Evolutionary conservation across 495 filamentous ascomycete species (phyloP).

Genomic region (Thermochaetoides thermophila): DNA sequence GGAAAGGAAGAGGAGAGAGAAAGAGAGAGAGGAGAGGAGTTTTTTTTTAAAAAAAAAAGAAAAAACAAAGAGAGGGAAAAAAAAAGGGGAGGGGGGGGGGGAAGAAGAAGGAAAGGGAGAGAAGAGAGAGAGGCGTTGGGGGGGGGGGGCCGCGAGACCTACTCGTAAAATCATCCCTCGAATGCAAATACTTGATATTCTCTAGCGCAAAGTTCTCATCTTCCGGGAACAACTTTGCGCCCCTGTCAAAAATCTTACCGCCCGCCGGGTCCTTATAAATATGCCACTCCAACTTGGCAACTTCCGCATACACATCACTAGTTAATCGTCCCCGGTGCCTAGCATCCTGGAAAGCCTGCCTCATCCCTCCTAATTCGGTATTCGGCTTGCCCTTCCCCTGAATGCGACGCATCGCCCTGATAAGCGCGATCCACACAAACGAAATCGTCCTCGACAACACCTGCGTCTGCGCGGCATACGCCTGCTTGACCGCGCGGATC

Average conservation of each 20-base stretch:
- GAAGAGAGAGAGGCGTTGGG: too few species aligned
- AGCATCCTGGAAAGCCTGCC: conserved; percentile 77
- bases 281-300: conserved; percentile 81
- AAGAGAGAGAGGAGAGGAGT: too few species aligned
- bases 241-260: conserved; percentile 87
- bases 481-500: conserved; percentile 55
- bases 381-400: conserved; percentile 68
- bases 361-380: conserved; percentile 55
- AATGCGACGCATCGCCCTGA: conserved; percentile 83
- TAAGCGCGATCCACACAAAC: conserved; percentile 84
- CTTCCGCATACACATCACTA: conserved; percentile 85
- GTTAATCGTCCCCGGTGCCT: conserved; percentile 71
- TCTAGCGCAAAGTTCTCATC: conserved; percentile 85
- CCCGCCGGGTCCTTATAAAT: conserved; percentile 89
- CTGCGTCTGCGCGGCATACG: conserved; percentile 53
- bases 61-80: neutral
- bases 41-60: neutral
- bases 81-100: neutral
- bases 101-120: neutral
- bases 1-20: too few species aligned
- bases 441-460: conserved; percentile 67
- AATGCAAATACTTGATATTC: conserved; percentile 85
- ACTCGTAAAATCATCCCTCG: conserved; percentile 86
- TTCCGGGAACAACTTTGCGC: conserved; percentile 79
- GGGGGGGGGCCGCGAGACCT: too few species aligned